phyloP scores from a whole-genome alignment of 768 basidiomycete genomes.

The Phanerochaete carnosa region DNA sequence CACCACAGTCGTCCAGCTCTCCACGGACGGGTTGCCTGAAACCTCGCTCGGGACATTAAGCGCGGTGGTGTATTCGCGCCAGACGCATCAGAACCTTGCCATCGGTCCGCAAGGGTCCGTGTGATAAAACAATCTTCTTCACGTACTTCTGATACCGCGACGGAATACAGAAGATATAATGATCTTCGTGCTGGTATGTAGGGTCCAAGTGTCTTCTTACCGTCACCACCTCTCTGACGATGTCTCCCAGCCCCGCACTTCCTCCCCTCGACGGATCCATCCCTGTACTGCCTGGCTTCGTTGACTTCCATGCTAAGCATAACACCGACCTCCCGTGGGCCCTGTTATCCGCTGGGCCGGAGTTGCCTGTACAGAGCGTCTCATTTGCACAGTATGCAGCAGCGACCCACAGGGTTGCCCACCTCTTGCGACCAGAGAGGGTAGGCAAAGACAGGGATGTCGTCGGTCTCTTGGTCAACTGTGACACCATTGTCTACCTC shows the following conservation, averaged over 20 bases:
- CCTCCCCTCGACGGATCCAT: slow-evolving; percentile 9
- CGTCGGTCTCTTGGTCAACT: background rate
- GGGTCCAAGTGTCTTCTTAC: background rate
- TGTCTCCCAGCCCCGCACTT: background rate
- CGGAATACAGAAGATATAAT: background rate
- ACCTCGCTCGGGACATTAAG: background rate
- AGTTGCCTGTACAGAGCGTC: background rate
- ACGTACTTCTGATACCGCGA: background rate
- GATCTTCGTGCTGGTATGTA: background rate
- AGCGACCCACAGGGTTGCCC: slow-evolving; percentile 4
- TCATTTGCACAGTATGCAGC: background rate
- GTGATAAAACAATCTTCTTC: background rate
- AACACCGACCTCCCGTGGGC: slow-evolving; percentile 2
- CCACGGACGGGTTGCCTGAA: background rate
- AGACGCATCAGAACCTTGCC: background rate
- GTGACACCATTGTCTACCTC: slow-evolving; percentile 25
- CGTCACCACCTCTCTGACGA: background rate
- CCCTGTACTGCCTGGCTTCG: slow-evolving; percentile 2
- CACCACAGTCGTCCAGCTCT: background rate
- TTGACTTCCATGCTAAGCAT: slow-evolving; percentile 8
- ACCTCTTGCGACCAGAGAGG: background rate
- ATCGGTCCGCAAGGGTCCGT: background rate
- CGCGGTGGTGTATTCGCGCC: background rate
- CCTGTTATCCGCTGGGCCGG: background rate
- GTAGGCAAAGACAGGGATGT: background rate